These are phyloP conservation scores for Lablab purpureus DNA, from an alignment of 306 rosid genomes.

Conservation along the genomic window DNA sequence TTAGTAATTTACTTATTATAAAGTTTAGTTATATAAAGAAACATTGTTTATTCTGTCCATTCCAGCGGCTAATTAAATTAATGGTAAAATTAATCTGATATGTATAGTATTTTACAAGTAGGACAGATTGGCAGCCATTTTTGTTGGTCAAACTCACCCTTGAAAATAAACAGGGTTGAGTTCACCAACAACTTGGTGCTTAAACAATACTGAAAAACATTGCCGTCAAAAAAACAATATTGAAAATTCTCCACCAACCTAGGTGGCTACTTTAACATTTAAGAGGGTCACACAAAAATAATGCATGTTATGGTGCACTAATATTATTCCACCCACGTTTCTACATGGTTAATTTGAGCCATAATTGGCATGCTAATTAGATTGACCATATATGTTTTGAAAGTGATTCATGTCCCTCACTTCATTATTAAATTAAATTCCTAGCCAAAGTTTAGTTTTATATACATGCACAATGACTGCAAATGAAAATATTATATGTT, in stretches of 20 bases:
- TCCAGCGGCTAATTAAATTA: no score
- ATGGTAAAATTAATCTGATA: not conserved
- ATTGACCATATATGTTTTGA: conserved; percentile 27
- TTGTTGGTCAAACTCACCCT: not conserved
- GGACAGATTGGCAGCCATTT: not conserved
- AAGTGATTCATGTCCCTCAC: conserved; percentile 18
- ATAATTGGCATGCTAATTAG: conserved; percentile 42
- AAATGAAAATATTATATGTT: not conserved
- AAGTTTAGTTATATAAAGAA: no score
- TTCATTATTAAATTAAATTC: conserved; percentile 15
- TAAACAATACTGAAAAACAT: conserved; percentile 7
- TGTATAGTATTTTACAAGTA: not conserved
- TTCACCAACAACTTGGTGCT: conserved; percentile 40
- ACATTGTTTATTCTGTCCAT: no score
- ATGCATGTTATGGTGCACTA: not conserved
- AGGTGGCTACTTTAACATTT: not conserved
- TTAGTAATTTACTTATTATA: no score
- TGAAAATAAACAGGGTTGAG: not conserved
- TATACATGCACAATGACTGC: not conserved
- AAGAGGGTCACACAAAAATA: conserved; percentile 44
- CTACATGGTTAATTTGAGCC: conserved; percentile 23
- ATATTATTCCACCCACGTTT: conserved; percentile 17
- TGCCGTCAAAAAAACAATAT: not conserved
- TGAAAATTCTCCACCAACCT: conserved; percentile 34
- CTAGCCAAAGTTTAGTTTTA: not conserved